Evolutionary conservation across 2,329 filamentous ascomycete species (phyloP).

Genomic region (Apiospora aurea): DNA sequence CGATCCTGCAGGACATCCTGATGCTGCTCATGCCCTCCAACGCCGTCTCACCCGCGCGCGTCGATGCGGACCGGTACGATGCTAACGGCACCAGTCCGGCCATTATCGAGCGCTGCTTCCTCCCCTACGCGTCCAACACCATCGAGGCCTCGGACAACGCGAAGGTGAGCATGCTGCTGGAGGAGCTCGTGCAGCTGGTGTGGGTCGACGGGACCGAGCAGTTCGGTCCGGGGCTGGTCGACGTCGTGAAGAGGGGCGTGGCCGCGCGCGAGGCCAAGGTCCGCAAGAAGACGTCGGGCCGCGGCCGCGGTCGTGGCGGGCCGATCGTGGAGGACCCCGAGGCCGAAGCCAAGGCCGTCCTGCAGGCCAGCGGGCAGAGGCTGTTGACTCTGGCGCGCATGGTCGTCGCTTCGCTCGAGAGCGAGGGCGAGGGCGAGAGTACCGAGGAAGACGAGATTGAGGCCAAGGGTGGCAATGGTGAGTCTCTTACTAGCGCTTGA

Average conservation of each 20-base stretch:
- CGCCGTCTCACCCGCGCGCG: conserved; percentile 50
- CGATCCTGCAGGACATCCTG: conserved; percentile 53
- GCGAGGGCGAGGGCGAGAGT: conserved; percentile 28
- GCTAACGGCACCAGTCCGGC: conserved; percentile 49
- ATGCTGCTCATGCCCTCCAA: conserved; percentile 53
- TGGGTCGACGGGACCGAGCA: conserved; percentile 45
- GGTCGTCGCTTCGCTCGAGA: conserved; percentile 36
- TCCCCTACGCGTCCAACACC: conserved; percentile 70
- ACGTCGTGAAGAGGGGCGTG: conserved; percentile 55
- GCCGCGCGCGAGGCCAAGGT: conserved; percentile 56
- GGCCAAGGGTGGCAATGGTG: conserved; percentile 28
- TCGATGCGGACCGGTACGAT: conserved; percentile 47
- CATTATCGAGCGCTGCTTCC: conserved; percentile 65
- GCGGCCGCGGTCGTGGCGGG: conserved; percentile 34
- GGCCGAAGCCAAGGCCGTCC: conserved; percentile 48
- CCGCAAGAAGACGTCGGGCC: conserved; percentile 47
- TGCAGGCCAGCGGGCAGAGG: conserved; percentile 54
- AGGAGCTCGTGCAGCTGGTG: conserved; percentile 66
- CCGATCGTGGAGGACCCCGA: conserved; percentile 44
- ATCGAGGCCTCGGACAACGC: conserved; percentile 71
- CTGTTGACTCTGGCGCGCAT: conserved; percentile 49
- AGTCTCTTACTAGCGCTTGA: not conserved
- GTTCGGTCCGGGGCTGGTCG: conserved; percentile 46
- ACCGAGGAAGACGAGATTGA: conserved; percentile 27
- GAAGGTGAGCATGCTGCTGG: conserved; percentile 73